Evolutionary conservation across 2,329 filamentous ascomycete genomes (phyloP).

Genomic region (Aspergillus intermedius): DNA sequence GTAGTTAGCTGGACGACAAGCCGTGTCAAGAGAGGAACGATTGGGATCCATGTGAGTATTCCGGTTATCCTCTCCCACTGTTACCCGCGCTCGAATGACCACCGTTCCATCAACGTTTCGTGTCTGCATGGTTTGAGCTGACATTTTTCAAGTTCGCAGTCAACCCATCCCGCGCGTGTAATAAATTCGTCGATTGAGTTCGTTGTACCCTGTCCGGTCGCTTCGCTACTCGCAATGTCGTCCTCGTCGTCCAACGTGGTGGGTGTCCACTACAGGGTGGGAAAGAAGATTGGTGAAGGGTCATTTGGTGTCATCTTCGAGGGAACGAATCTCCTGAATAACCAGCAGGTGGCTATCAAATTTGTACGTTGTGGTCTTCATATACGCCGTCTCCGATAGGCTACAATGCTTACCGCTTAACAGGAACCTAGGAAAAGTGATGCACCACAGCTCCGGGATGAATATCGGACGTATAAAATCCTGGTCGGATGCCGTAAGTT

Average conservation of each 20-base stretch:
- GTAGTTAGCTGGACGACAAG: background rate
- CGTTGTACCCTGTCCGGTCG: constrained; percentile 5
- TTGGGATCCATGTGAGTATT: background rate
- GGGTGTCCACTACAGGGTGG: constrained; percentile 95
- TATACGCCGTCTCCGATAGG: background rate
- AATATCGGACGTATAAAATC: constrained; percentile 99
- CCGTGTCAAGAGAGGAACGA: background rate
- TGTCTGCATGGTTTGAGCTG: background rate
- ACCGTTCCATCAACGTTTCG: background rate
- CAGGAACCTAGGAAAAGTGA: constrained; percentile 98
- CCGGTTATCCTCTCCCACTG: too few relatives aligned
- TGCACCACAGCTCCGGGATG: constrained; percentile 93
- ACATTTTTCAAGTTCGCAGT: background rate
- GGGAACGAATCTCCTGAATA: constrained; percentile 96
- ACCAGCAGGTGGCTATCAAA: constrained; percentile 98
- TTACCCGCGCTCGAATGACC: background rate
- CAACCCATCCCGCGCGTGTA: background rate
- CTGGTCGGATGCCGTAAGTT: constrained; percentile 95
- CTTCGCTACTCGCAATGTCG: constrained; percentile 52
- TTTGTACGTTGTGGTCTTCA: constrained; percentile 61
- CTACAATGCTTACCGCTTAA: background rate
- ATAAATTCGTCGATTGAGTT: constrained; percentile 7
- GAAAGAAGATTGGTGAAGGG: constrained; percentile 98
- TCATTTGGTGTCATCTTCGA: constrained; percentile 99
- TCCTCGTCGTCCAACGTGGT: constrained; percentile 94